Evolutionary conservation across 306 rosid species (phyloP).

Genomic region (Bauhinia variegata): DNA sequence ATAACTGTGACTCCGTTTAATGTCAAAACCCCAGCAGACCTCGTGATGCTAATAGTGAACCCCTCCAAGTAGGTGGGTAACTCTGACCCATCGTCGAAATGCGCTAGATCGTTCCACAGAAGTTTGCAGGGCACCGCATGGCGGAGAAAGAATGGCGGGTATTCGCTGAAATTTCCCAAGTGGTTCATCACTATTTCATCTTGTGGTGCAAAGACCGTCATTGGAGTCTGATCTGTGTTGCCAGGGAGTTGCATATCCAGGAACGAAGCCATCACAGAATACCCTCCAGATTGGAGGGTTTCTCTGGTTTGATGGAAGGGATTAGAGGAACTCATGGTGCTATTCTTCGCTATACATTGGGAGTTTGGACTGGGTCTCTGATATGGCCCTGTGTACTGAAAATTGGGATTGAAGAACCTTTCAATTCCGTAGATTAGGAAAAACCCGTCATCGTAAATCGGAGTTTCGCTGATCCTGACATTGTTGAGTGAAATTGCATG

Average conservation of each 20-base stretch:
- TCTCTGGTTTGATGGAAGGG: constrained; percentile 49
- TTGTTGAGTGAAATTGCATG: constrained; percentile 50
- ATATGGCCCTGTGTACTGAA: constrained; percentile 26
- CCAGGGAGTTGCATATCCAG: constrained; percentile 66
- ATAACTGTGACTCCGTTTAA: constrained; percentile 64
- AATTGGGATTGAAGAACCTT: constrained; percentile 61
- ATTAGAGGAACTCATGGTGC: constrained; percentile 23
- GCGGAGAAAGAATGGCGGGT: constrained; percentile 65
- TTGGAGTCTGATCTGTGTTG: constrained; percentile 34
- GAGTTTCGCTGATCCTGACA: constrained; percentile 41
- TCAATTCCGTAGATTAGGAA: constrained; percentile 61
- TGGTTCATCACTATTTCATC: constrained; percentile 51
- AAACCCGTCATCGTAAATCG: constrained; percentile 67
- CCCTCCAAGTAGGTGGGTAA: constrained; percentile 66
- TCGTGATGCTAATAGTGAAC: constrained; percentile 48
- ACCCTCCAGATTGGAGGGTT: constrained; percentile 51
- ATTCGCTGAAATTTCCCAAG: constrained; percentile 39
- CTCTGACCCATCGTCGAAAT: constrained; percentile 44
- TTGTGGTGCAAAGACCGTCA: constrained; percentile 77
- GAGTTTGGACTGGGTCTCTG: constrained; percentile 20
- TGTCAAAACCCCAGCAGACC: constrained; percentile 52
- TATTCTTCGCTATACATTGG: constrained; percentile 36
- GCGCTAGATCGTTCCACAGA: constrained; percentile 62
- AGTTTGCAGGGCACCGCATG: constrained; percentile 74
- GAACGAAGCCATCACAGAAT: constrained; percentile 63